These are phyloP conservation scores for Camellia japonica DNA, from an alignment of 148 eudicot species.

Conservation along the genomic window DNA sequence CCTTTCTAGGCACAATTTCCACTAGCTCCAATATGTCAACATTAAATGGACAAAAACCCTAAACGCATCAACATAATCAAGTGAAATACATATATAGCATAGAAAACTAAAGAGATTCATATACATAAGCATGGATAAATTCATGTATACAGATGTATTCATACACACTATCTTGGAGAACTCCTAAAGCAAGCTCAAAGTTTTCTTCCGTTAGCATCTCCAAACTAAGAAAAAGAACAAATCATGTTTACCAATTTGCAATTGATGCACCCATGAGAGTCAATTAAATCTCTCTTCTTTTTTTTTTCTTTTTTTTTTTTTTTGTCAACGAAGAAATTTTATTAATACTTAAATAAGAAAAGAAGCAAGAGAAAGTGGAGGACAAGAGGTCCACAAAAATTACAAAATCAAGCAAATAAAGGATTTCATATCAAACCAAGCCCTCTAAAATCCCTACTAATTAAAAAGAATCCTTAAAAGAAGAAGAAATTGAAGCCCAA, in stretches of 20 bases:
- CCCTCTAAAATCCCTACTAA: too few relatives aligned
- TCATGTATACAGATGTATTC: not conserved
- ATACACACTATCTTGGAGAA: not conserved
- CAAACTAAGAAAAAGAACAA: not conserved
- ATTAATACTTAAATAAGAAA: too few relatives aligned
- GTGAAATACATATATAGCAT: not conserved
- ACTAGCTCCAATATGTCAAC: too few relatives aligned
- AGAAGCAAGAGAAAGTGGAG: too few relatives aligned
- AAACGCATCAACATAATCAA: not conserved
- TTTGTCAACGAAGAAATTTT: too few relatives aligned
- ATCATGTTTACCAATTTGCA: not conserved
- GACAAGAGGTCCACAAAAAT: too few relatives aligned
- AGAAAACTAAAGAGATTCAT: not conserved
- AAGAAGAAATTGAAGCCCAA: too few relatives aligned
- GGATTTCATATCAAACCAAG: too few relatives aligned
- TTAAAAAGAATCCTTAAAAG: too few relatives aligned
- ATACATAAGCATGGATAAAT: not conserved
- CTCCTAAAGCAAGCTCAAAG: conserved; percentile 9
- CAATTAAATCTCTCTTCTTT: not conserved
- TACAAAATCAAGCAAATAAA: too few relatives aligned
- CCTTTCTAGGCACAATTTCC: too few relatives aligned
- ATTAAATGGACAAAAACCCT: not conserved
- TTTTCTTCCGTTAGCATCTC: not conserved
- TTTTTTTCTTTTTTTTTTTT: too few relatives aligned
- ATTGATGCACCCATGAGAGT: not conserved